Evolutionary conservation across 169 alveolate genomes (phyloP).

Genomic region (Plasmodium blacklocki): DNA sequence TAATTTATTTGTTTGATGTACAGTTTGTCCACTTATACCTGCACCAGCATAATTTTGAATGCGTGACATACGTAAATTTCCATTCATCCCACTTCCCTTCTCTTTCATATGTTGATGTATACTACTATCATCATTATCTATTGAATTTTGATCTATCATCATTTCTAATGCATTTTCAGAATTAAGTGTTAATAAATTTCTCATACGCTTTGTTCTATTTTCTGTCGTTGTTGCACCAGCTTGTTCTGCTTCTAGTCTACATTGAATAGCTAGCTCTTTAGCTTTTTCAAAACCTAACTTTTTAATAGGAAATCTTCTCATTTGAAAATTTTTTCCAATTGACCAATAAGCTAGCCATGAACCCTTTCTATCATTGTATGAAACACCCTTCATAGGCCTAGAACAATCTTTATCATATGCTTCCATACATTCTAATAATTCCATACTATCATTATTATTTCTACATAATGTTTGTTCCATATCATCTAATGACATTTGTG

Average conservation of each 20-base stretch:
- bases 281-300: slow-evolving; percentile 72
- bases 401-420: slow-evolving; percentile 61
- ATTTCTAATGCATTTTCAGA: slow-evolving; percentile 33
- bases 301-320: slow-evolving; percentile 72
- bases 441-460: slow-evolving; percentile 52
- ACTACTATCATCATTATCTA: slow-evolving; percentile 39
- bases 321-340: slow-evolving; percentile 67
- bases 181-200: slow-evolving; percentile 30
- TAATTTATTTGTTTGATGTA: neutral
- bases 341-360: slow-evolving; percentile 78
- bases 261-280: slow-evolving; percentile 74
- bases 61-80: slow-evolving; percentile 26
- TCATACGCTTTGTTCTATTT: slow-evolving; percentile 53
- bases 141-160: slow-evolving; percentile 33
- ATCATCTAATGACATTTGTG: slow-evolving; percentile 57
- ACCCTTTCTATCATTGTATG: slow-evolving; percentile 67
- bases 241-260: slow-evolving; percentile 76
- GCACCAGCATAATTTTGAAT: slow-evolving; percentile 21
- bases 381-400: slow-evolving; percentile 77
- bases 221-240: slow-evolving; percentile 75
- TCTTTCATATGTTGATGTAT: neutral
- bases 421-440: slow-evolving; percentile 54
- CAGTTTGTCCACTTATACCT: neutral
- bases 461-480: slow-evolving; percentile 48
- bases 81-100: slow-evolving; percentile 9